Conservation (phyloP, 83 land plant species). For the Picea abies region DNA sequence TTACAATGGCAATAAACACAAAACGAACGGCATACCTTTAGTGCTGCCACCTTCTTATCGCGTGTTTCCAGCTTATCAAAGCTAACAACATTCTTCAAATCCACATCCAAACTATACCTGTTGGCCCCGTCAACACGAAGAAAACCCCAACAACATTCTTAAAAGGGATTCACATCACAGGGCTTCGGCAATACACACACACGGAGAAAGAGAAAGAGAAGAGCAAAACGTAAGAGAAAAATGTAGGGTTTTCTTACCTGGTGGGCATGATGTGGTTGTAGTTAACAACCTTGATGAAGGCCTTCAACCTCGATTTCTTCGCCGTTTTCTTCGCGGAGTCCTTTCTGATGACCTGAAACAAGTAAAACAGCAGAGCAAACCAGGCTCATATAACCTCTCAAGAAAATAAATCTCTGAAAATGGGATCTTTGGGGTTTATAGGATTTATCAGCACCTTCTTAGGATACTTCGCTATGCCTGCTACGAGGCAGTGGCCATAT, state of each 20-base stretch:
- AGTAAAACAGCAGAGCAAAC: no score
- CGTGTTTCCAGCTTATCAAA: constrained; percentile 46
- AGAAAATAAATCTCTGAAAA: no score
- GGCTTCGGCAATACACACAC: no score
- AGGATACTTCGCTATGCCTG: constrained; percentile 42
- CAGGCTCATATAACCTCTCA: no score
- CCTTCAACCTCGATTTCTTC: constrained; percentile 62
- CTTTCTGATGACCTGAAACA: constrained; percentile 55
- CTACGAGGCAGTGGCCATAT: constrained; percentile 55
- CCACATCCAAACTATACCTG: constrained; percentile 71
- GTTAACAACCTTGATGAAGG: constrained; percentile 68
- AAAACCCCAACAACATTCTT: background rate
- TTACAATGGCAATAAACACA: no score
- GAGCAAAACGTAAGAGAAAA: background rate
- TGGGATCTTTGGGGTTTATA: no score
- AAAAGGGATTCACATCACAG: no score
- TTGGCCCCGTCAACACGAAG: background rate
- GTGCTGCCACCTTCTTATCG: constrained; percentile 62
- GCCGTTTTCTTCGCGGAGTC: constrained; percentile 66
- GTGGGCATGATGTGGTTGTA: constrained; percentile 56
- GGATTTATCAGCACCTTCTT: constrained; percentile 27
- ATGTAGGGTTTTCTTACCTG: background rate
- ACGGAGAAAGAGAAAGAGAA: background rate
- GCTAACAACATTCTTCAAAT: constrained; percentile 56
- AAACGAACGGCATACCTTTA: constrained; percentile 1